phyloP scores from a whole-genome alignment of 176 grass and related monocot species.

The Puccinellia tenuiflora region DNA sequence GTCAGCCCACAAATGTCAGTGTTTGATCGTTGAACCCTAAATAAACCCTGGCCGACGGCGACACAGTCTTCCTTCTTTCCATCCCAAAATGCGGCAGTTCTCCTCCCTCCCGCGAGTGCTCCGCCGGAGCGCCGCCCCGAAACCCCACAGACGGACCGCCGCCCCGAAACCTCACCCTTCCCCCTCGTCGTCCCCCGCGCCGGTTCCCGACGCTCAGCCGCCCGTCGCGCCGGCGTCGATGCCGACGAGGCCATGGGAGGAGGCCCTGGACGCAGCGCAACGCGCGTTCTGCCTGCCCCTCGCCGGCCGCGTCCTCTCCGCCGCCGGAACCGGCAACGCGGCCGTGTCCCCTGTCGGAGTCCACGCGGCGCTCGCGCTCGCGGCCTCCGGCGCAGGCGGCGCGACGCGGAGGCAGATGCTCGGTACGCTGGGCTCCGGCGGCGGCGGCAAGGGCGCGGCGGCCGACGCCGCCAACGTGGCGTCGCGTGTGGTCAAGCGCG shows the following conservation, averaged over 20 bases:
- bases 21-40: neutral
- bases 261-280: constrained; percentile 29
- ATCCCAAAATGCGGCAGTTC: constrained; percentile 20
- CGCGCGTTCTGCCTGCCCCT: constrained; percentile 37
- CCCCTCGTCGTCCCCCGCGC: neutral
- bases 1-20: neutral
- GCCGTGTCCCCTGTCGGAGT: constrained; percentile 8
- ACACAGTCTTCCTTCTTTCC: neutral
- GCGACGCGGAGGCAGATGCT: constrained; percentile 35
- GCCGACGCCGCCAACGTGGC: constrained; percentile 37
- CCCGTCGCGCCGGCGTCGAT: neutral
- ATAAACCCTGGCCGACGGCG: neutral
- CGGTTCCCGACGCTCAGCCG: neutral
- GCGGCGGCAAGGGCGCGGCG: constrained; percentile 26
- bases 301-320: constrained; percentile 26
- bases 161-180: neutral
- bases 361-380: constrained; percentile 31
- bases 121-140: neutral
- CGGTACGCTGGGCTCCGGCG: constrained; percentile 18
- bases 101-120: constrained; percentile 33
- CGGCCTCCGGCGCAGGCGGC: constrained; percentile 31
- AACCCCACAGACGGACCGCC: neutral
- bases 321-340: constrained; percentile 26
- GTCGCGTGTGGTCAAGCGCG: constrained; percentile 39
- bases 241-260: constrained; percentile 40